These are phyloP conservation scores for Acanthamoeba lenticulata DNA, from an alignment of 208 protist species.

Conservation along the genomic window DNA sequence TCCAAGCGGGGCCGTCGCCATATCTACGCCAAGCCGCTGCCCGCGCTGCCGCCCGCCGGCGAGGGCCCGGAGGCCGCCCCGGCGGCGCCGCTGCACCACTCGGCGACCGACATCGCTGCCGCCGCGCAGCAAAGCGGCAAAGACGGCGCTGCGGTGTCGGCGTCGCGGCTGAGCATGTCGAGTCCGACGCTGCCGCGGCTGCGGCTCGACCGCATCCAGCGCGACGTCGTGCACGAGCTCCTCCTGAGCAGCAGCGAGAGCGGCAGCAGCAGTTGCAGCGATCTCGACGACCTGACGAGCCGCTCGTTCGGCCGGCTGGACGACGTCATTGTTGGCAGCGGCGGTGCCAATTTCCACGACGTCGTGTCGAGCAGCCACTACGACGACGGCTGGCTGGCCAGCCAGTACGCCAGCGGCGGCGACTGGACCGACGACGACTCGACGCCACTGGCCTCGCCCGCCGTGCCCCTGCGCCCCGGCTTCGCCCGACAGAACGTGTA, in stretches of 20 bases:
- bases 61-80: background rate
- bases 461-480: background rate
- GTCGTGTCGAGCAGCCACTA: background rate
- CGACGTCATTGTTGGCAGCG: background rate
- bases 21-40: background rate
- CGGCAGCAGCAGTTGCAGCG: too few relatives aligned
- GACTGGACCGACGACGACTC: background rate
- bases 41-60: background rate
- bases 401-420: background rate
- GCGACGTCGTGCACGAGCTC: background rate
- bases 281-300: background rate
- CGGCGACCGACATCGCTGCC: too few relatives aligned
- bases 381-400: background rate
- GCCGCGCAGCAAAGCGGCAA: too few relatives aligned
- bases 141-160: background rate
- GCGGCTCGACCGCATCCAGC: slow-evolving; percentile 1
- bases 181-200: background rate
- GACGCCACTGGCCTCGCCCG: background rate
- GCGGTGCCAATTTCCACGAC: too few relatives aligned
- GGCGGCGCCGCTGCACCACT: too few relatives aligned
- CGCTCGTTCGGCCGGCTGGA: background rate
- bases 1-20: background rate
- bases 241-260: background rate
- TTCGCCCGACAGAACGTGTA: background rate
- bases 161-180: background rate